phyloP scores from a whole-genome alignment of 1,284 basidiomycete genomes.

The Naganishia liquefaciens region DNA sequence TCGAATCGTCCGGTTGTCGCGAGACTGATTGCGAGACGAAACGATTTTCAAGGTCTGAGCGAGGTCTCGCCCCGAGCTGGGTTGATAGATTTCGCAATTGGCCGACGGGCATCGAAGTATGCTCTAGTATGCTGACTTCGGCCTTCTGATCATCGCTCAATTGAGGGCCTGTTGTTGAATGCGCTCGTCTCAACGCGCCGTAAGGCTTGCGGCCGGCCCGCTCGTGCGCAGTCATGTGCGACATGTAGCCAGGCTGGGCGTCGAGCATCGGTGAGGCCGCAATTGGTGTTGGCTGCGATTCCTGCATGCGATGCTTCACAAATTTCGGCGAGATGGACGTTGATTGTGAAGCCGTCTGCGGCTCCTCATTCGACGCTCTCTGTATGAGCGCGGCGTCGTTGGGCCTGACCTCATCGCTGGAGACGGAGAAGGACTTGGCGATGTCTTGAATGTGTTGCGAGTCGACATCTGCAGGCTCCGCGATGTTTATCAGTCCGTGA shows the following conservation, averaged over 20 bases:
- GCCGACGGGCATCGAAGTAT: neutral
- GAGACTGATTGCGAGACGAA: neutral
- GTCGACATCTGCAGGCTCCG: no score
- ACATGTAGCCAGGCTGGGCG: neutral
- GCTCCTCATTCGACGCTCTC: no score
- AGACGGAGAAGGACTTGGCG: no score
- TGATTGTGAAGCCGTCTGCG: no score
- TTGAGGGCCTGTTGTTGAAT: neutral
- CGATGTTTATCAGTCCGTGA: no score
- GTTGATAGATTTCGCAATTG: neutral
- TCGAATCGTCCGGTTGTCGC: neutral
- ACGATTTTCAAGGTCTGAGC: neutral
- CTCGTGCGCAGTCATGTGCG: constrained; percentile 6
- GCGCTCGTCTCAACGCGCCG: constrained; percentile 12
- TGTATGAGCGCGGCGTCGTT: no score
- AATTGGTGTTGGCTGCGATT: no score
- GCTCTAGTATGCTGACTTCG: neutral
- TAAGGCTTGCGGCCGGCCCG: constrained; percentile 17
- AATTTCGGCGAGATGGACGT: no score
- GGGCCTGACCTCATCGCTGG: no score
- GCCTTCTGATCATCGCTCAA: neutral
- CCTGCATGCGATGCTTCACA: no score
- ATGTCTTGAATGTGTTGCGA: no score
- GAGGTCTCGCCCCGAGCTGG: neutral
- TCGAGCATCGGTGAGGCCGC: no score